Base-by-base conservation (phyloP, 2,329 filamentous ascomycete genomes). In the Aspergillus sp. region DNA sequence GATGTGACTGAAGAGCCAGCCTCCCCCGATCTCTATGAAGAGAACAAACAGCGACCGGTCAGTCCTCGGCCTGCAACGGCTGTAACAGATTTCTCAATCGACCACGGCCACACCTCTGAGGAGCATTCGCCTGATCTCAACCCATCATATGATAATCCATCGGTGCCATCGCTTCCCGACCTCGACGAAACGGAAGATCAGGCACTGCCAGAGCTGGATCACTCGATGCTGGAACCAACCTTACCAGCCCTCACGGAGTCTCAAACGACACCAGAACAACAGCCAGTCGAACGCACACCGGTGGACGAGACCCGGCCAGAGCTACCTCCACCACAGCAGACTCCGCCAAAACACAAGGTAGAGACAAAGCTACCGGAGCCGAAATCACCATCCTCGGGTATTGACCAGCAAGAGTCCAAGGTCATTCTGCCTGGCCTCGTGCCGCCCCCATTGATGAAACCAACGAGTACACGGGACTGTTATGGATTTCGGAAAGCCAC, bases 401-500 rank as follows among this genome's bases (percentile, higher is more conserved):
- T 28, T 37, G 29, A 39, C 12, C 12, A 36, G 10, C 7, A 34
- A 27, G 51, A 56, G 31, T 46, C 58, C 7, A 64, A 55, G 34
- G 48, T 65, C 11, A 46, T 62, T 9, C 52, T 69, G 31, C 60
- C 66, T 5, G 65, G 63, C n/a, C 50, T 54, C 7, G 64, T 68
- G 7, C 68, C 68, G n/a, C 68, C 68, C 5, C 58, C 60, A 2
- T 52, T 70, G 27, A 45, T 57, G 28, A 46, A 55, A 19, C 59
- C 55, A 13, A 65, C 52, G 9, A 57, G 59, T 9, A 53, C 70
- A 31, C 82, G 90, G 42, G 90, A 96, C 64, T 80, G 88, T 11
- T 95, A 96, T 59, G 91, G 91, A 4, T 97, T 97, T 71, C 88
- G 89, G 53, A 97, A 96, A 64, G 79, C 81, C 32, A 91, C 83